Base-by-base conservation (phyloP, 352 stramenopile species). In the Phytophthora tentaculata region DNA sequence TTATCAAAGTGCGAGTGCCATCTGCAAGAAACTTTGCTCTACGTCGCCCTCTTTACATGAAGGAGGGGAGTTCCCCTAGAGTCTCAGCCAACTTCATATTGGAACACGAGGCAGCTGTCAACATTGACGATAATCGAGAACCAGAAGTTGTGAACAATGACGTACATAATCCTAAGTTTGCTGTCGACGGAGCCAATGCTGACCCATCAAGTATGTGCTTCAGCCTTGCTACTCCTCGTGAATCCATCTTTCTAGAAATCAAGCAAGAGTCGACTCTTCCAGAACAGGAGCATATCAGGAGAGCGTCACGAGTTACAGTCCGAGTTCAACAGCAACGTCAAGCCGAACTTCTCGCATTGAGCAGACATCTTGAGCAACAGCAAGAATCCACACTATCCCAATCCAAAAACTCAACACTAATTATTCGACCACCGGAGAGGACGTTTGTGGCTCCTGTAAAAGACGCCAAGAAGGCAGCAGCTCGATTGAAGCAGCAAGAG, bases 281-380 rank as follows among this genome's bases (percentile, higher is more conserved):
- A 8, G 5, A 5, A 10, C 20, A 63, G 54, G 58, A 61, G 16
- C 43, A 57, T 6, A 52, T 57, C 20, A 59, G n/a, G 43, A 47
- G 49, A 64, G 16, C 37, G 12, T 56, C 49, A 14, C 43, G 71
- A 9, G 55, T 90, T 45, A 68, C 79, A 8, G 64, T 70, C 3
- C 70, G 79, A 61, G 81, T 89, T 10, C 73, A 80, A 23, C 63
- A 76, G 44, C 72, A 86, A 19, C 74, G 81, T 20, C 74, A 80
- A 39, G 54, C 72, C 12, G 79, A 89, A 45, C 61, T 89, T 13
- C 57, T 73, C 0, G 70, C 65, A 20, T 26, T 84, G 5, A 71
- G 12, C 6, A 64, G 66, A 44, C 54, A 77, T 23, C 43, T 67
- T 6, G 44, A 67, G 5, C 23, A 70, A 32, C 44, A 56, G 9